Evolutionary conservation across 208 protist genomes (phyloP).

Genomic region (Angomonas deanei): DNA sequence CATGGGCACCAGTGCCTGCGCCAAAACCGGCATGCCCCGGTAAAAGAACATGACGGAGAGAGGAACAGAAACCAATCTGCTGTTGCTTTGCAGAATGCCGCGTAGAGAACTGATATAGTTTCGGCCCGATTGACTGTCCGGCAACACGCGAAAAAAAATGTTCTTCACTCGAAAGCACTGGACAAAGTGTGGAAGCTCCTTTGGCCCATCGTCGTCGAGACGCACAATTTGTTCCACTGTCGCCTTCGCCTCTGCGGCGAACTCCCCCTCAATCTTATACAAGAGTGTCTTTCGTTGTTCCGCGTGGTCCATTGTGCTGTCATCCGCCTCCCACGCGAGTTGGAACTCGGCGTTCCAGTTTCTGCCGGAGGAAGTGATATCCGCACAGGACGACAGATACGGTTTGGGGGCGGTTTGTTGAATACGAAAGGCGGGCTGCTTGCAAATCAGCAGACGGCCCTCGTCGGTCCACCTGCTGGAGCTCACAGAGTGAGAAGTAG

Average conservation of each 20-base stretch:
- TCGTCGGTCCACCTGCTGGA: conserved; percentile 23
- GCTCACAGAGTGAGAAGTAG: conserved; percentile 10
- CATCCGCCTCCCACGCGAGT: conserved; percentile 74
- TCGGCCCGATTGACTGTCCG: conserved; percentile 72
- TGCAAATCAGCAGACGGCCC: conserved; percentile 51
- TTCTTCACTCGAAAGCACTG: conserved; percentile 82
- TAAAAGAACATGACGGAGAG: conserved; percentile 82
- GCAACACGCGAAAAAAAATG: conserved; percentile 85
- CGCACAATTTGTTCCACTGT: conserved; percentile 73
- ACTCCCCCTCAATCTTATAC: conserved; percentile 42
- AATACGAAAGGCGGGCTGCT: conserved; percentile 63
- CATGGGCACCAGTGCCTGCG: conserved; percentile 83
- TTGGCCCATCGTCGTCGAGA: conserved; percentile 68
- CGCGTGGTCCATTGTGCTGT: conserved; percentile 46
- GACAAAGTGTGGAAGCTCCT: conserved; percentile 63
- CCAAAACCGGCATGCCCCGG: conserved; percentile 82
- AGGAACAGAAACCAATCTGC: conserved; percentile 65
- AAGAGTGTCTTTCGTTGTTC: conserved; percentile 36
- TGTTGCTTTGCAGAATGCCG: conserved; percentile 67
- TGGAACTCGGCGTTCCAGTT: conserved; percentile 87
- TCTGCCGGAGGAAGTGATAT: conserved; percentile 39
- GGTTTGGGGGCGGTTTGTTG: conserved; percentile 70
- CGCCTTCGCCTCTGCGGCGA: conserved; percentile 38
- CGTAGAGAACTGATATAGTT: conserved; percentile 81
- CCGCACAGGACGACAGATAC: conserved; percentile 54